phyloP scores from a whole-genome alignment of 805 yeast species.

The Hanseniaspora clermontiae region DNA sequence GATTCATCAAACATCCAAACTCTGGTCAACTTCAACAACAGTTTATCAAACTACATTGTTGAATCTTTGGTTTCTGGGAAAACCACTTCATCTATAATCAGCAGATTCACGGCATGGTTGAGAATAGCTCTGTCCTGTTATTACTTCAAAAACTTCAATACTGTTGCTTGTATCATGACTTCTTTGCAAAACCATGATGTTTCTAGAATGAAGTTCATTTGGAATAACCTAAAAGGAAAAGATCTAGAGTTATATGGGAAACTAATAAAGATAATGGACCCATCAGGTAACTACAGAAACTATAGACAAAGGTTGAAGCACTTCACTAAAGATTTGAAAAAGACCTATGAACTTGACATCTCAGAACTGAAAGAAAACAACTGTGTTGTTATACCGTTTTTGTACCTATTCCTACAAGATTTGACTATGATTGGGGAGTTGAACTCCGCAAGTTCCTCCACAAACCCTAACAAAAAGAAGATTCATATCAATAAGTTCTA shows the following conservation, averaged over 20 bases:
- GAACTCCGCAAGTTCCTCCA: slow-evolving; percentile 50
- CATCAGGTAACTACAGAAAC: slow-evolving; percentile 57
- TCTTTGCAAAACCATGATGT: slow-evolving; percentile 61
- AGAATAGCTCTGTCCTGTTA: slow-evolving; percentile 61
- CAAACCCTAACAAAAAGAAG: slow-evolving; percentile 34
- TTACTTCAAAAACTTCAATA: slow-evolving; percentile 62
- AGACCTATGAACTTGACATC: slow-evolving; percentile 25
- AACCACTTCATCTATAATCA: slow-evolving; percentile 20
- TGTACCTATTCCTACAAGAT: slow-evolving; percentile 64
- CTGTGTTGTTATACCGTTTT: slow-evolving; percentile 59
- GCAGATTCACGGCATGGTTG: slow-evolving; percentile 55
- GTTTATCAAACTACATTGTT: slow-evolving; percentile 57
- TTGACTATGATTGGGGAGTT: slow-evolving; percentile 73
- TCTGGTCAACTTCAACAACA: slow-evolving; percentile 56
- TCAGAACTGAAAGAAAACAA: not conserved
- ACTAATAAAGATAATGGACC: slow-evolving; percentile 56
- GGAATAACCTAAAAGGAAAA: slow-evolving; percentile 47
- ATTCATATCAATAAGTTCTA: slow-evolving; percentile 64
- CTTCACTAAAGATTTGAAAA: slow-evolving; percentile 22
- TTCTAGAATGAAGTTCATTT: slow-evolving; percentile 47
- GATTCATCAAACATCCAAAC: slow-evolving; percentile 46
- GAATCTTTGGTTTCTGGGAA: slow-evolving; percentile 54
- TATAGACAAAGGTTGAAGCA: slow-evolving; percentile 53
- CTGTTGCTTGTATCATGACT: slow-evolving; percentile 67
- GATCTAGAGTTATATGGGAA: slow-evolving; percentile 51